Evolutionary conservation across 1,139 yeast species (phyloP), one percentile per base, ranked within the genome.

Genomic region (Suhomyces yuchorum): DNA sequence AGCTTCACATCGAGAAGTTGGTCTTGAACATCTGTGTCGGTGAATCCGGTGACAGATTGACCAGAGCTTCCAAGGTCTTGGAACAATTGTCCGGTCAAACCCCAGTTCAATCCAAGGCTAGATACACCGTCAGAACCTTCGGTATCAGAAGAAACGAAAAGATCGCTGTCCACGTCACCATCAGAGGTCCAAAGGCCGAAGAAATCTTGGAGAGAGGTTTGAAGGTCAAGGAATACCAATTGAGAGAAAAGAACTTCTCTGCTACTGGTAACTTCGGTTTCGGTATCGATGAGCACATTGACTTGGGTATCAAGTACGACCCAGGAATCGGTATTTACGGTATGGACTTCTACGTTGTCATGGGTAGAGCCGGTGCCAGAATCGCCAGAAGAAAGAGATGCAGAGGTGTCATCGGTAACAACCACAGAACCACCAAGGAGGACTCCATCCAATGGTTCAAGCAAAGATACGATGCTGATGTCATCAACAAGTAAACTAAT

Each of bases 21-120:
- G 97, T 93, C 80, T 89, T 93, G 81, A 95, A 93, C 95, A 93
- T 93, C 81, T 92, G 96, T 80, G 99, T 93, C 78, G 99, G 99
- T 84, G 99, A 93, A 82, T 92, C 98, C 79, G 99, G 99, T 85
- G 99, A 93, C 81, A 88, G 98, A 86, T 90, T 93, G 80, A 93
- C 99, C 84, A 93, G 99, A 89, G 99, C 99, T 70, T 95, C 99
- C 74, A 93, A 93, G 87, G 99, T 93, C 71, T 86, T 93, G 75
- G 99, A 93, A 84, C 99, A 95, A 84, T 88, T 93, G 71, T 92
- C 98, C 66, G 99, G 99, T 91, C 99, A 93, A 83, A 93, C 99
- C 70, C 99, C 99, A 77, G 99, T 93, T 68, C 97, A 90, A 81
- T 92, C 99, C 70, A 93, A 95, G 87, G 99, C 99, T 70, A 89